Evolutionary conservation across 257 asterid genomes (phyloP), one percentile per base, ranked within the genome.

Genomic region (Rauvolfia tetraphylla): DNA sequence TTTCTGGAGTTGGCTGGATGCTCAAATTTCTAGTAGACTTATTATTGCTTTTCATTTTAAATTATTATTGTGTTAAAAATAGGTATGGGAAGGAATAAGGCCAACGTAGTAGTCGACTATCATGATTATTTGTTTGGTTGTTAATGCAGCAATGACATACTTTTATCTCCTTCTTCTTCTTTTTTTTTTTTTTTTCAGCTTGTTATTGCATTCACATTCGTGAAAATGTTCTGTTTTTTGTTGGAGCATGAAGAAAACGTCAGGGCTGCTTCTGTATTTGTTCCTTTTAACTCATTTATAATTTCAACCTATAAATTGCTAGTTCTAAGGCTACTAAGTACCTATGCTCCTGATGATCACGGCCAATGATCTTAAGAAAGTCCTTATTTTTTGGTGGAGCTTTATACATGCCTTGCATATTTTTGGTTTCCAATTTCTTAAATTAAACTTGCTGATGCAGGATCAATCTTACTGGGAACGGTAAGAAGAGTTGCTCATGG

Each of bases 401-500:
- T 34, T 59, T 61, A 4, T 27, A 20, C 53, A 1, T 5, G 25
- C 0, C 22, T 41, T 25, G 33, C 36, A 68, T 23, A 25, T 56
- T 34, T 61, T 27, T 69, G 38, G 23, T 58, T 57, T 18, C 72
- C 51, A 49, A 58, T 53, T 65, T 25, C 46, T 31, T 7, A 9
- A 38, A 1, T 61, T 14, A 44, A 10, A 34, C 62, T 80, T 69
- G 71, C 42, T 71, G 54, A 72, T 74, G 82, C 84, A 89, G 96
- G 93, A 88, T 49, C 38, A 53, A 27, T 83, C 87, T 11, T 87
- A 81, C 57, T 71, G 88, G 89, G 82, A 75, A 65, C 83, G 81
- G 20, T 85, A 74, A 85, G 75, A 69, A 49, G n/a, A 63, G 75
- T 57, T 33, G 17, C 67, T 54, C 31, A 36, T 14, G 39, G 22